Percentiles rank a stretch among this genome's conserved stretches.
Conservation (phyloP, 2,329 filamentous ascomycete species). For the Cladophialophora psammophila region DNA sequence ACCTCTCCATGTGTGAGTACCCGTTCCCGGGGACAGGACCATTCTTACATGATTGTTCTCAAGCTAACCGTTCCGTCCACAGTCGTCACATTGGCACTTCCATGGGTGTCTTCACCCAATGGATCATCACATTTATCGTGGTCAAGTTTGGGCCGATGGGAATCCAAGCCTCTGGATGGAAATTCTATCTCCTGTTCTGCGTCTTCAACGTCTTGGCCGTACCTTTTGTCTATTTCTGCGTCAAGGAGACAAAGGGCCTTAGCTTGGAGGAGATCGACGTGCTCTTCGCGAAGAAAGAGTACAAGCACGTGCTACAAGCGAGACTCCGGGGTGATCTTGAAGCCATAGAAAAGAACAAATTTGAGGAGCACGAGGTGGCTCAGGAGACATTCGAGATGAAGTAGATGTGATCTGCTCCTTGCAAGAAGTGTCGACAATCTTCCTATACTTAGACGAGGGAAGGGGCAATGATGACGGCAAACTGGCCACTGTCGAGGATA, state of each 20-base stretch:
- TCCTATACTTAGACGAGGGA: neutral
- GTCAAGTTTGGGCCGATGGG: conserved; percentile 35
- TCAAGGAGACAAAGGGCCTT: conserved; percentile 63
- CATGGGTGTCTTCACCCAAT: conserved; percentile 59
- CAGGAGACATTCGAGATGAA: conserved; percentile 22
- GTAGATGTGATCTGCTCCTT: neutral
- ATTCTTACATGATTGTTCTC: neutral
- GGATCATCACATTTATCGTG: conserved; percentile 44
- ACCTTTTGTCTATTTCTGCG: conserved; percentile 60
- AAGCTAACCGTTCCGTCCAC: conserved; percentile 45
- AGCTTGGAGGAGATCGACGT: conserved; percentile 64
- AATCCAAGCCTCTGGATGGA: conserved; percentile 50
- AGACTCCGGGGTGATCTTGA: conserved; percentile 26
- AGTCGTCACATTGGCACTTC: conserved; percentile 59
- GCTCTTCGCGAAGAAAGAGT: conserved; percentile 52
- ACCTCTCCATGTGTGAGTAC: conserved; percentile 52
- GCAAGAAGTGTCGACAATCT: neutral
- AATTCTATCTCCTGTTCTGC: conserved; percentile 55
- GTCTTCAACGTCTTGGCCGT: conserved; percentile 55
- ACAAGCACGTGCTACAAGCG: conserved; percentile 33
- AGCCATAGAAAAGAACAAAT: conserved; percentile 17
- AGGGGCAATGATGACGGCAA: neutral
- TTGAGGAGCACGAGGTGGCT: conserved; percentile 15
- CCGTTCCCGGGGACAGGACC: neutral
- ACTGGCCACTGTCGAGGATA: too few relatives aligned